Evolutionary conservation across 225 moss, liverwort and hornwort species (phyloP).

Genomic region (Pseudoscleropodium purum): DNA sequence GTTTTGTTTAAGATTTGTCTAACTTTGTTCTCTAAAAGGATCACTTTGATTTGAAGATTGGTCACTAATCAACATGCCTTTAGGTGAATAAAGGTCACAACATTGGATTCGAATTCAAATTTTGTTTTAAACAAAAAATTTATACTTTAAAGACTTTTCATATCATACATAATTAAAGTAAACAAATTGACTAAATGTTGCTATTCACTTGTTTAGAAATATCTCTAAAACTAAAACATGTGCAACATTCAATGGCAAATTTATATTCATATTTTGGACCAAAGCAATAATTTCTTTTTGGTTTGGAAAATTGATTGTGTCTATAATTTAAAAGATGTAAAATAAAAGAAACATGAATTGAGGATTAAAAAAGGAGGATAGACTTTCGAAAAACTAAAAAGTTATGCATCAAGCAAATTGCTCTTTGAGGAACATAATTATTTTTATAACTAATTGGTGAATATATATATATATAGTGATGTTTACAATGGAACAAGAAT

Average conservation of each 20-base stretch:
- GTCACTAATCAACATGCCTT: no score
- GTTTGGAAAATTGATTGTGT: background rate
- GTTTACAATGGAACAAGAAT: fast-evolving
- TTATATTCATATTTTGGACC: background rate
- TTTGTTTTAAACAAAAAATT: no score
- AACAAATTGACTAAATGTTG: background rate
- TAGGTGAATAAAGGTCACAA: no score
- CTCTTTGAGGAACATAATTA: fast-evolving
- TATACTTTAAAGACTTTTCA: background rate
- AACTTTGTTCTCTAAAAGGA: no score
- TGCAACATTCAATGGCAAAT: background rate
- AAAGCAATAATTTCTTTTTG: no score
- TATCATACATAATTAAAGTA: background rate
- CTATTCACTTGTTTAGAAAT: background rate
- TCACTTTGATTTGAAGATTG: no score
- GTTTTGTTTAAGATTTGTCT: no score
- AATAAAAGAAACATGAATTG: background rate
- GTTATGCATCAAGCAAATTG: background rate
- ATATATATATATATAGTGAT: no score
- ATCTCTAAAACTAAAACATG: background rate
- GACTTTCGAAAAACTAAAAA: no score
- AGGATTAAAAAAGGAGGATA: fast-evolving
- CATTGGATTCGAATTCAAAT: no score
- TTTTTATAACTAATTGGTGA: background rate
- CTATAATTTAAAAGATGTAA: background rate